These are phyloP conservation scores for Tephrocybe rancida DNA, from an alignment of 768 basidiomycete genomes.

Conservation along the genomic window DNA sequence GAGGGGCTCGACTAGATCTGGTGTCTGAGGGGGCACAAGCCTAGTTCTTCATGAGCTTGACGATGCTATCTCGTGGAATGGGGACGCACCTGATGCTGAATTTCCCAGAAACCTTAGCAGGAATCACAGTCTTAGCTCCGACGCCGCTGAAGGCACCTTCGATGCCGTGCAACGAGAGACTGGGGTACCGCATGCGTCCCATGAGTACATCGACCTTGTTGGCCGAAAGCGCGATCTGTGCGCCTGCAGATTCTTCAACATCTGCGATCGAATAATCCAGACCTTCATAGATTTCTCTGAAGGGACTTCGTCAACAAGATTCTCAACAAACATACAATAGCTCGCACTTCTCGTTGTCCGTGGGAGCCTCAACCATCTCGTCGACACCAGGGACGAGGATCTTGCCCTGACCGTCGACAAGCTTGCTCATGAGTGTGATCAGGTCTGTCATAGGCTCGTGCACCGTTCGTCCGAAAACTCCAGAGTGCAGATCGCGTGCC, in stretches of 20 bases:
- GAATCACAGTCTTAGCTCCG: conserved; percentile 93
- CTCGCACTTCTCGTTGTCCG: conserved; percentile 68
- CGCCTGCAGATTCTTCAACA: conserved; percentile 78
- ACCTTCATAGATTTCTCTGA: conserved; percentile 67
- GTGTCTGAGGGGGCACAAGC: conserved; percentile 86
- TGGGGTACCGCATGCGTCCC: conserved; percentile 92
- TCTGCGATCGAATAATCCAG: conserved; percentile 77
- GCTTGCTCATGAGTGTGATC: conserved; percentile 78
- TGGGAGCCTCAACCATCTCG: conserved; percentile 76
- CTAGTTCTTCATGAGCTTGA: conserved; percentile 29
- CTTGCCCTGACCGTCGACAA: conserved; percentile 76
- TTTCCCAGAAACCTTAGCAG: conserved; percentile 85
- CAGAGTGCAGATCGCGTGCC: conserved; percentile 87
- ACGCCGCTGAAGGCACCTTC: conserved; percentile 90
- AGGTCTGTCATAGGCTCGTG: conserved; percentile 97
- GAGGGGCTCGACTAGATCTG: conserved; percentile 69
- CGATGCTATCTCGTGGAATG: background rate
- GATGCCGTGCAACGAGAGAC: conserved; percentile 91
- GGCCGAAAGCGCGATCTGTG: conserved; percentile 66
- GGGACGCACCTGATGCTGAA: conserved; percentile 83
- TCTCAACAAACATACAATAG: background rate
- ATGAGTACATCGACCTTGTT: conserved; percentile 84
- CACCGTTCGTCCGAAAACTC: conserved; percentile 79
- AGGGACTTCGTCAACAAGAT: background rate
- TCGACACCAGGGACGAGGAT: conserved; percentile 91